phyloP scores from a whole-genome alignment of 2,329 filamentous ascomycete genomes.

The Nemania sp. region DNA sequence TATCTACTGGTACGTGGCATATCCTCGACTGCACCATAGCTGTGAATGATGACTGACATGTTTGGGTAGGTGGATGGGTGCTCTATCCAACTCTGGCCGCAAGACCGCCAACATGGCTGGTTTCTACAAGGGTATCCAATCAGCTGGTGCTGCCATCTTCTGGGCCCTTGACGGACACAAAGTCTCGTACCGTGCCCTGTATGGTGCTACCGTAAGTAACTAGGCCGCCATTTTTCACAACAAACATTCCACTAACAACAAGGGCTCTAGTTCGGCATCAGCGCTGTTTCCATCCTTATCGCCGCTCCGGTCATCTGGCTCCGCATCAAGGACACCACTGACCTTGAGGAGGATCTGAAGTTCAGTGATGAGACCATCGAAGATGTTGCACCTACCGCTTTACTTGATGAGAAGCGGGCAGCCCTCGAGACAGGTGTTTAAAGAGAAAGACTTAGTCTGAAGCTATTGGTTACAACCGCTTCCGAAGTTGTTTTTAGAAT shows the following conservation, averaged over 20 bases:
- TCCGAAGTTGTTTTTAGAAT: constrained; percentile 4
- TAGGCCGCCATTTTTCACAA: not conserved
- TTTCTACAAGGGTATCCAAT: constrained; percentile 86
- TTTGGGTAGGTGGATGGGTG: constrained; percentile 76
- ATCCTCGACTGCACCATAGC: constrained; percentile 65
- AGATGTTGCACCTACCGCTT: constrained; percentile 58
- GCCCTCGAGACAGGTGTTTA: constrained; percentile 8
- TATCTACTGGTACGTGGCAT: constrained; percentile 83
- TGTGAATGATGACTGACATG: constrained; percentile 51
- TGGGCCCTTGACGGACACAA: constrained; percentile 69
- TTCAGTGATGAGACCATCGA: constrained; percentile 81
- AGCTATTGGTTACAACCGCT: not conserved
- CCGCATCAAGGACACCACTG: constrained; percentile 80
- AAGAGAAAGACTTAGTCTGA: not conserved
- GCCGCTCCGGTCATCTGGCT: constrained; percentile 78
- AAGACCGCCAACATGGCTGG: constrained; percentile 90
- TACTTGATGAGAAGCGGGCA: constrained; percentile 34
- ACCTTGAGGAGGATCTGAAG: constrained; percentile 78
- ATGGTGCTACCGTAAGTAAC: constrained; percentile 57
- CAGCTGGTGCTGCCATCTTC: constrained; percentile 78
- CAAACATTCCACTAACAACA: not conserved
- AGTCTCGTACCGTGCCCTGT: constrained; percentile 70
- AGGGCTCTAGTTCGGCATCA: constrained; percentile 20
- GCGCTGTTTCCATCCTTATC: constrained; percentile 68
- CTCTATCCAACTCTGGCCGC: constrained; percentile 88